Evolutionary conservation across 208 protist species (phyloP).

Genomic region (Blechomonas ayalai): DNA sequence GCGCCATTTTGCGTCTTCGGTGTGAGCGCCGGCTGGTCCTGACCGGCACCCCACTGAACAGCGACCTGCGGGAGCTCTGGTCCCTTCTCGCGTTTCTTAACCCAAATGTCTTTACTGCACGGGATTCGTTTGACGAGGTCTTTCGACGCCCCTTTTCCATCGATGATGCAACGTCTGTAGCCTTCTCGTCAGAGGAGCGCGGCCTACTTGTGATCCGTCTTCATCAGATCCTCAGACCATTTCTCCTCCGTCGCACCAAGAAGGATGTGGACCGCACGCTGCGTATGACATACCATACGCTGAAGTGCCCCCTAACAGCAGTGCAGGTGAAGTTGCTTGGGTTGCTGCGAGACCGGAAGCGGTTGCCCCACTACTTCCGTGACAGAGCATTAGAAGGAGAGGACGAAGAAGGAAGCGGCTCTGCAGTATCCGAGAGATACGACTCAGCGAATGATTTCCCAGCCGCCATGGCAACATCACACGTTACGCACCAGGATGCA

Average conservation of each 20-base stretch:
- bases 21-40: constrained; percentile 78
- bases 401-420: neutral
- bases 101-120: constrained; percentile 88
- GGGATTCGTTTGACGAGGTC: constrained; percentile 92
- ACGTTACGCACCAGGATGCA: neutral
- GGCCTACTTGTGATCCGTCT: constrained; percentile 63
- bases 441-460: neutral
- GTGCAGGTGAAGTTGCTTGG: constrained; percentile 46
- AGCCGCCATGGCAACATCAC: neutral
- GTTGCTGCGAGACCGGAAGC: constrained; percentile 52
- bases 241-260: constrained; percentile 95
- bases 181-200: constrained; percentile 51
- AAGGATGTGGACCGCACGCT: constrained; percentile 90
- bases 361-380: constrained; percentile 4
- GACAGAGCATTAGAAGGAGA: constrained; percentile 32
- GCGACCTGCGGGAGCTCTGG: constrained; percentile 98
- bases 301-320: constrained; percentile 35
- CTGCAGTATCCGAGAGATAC: neutral
- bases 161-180: constrained; percentile 36
- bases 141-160: constrained; percentile 60
- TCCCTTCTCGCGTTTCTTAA: constrained; percentile 97
- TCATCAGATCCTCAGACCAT: constrained; percentile 92
- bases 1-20: constrained; percentile 20
- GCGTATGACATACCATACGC: constrained; percentile 65
- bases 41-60: constrained; percentile 97